Evolutionary conservation across 108 stramenopile species (phyloP).

Genomic region (Licmophora abbreviata): DNA sequence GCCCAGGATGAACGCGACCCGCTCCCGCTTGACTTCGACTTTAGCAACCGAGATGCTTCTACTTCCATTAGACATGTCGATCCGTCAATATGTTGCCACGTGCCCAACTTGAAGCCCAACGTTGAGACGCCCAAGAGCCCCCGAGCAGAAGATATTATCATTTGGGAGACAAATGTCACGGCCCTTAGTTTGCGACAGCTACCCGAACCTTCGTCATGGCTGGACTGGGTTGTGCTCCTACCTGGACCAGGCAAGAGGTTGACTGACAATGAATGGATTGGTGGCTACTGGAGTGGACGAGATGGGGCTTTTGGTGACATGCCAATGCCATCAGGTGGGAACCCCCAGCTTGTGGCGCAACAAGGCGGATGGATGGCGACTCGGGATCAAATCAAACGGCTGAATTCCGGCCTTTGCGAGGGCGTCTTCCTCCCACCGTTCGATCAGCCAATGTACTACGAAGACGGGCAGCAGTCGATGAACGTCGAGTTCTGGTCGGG

Average conservation of each 20-base stretch:
- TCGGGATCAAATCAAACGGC: conserved; percentile 37
- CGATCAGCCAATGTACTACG: conserved; percentile 25
- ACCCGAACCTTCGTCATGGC: conserved; percentile 7
- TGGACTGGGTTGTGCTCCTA: conserved; percentile 39
- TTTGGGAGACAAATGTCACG: conserved; percentile 68
- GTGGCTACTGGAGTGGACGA: conserved; percentile 68
- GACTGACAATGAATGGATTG: conserved; percentile 25
- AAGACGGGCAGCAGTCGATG: conserved; percentile 57
- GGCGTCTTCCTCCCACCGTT: conserved; percentile 68
- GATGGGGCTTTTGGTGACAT: conserved; percentile 26
- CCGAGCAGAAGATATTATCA: conserved; percentile 38
- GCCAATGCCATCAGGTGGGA: conserved; percentile 10
- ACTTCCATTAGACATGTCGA: conserved; percentile 20
- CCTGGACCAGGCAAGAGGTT: conserved; percentile 30
- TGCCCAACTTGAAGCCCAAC: conserved; percentile 24
- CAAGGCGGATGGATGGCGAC: conserved; percentile 84
- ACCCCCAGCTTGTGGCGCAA: conserved; percentile 48
- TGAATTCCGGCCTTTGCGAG: conserved; percentile 49
- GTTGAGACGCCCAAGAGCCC: conserved; percentile 32
- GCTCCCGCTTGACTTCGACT: conserved; percentile 3
- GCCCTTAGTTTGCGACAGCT: conserved; percentile 47
- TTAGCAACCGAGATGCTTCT: neutral
- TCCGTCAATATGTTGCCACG: conserved; percentile 52
- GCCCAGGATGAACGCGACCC: conserved; percentile 26
- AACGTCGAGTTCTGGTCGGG: conserved; percentile 76